Evolutionary conservation across 2,329 filamentous ascomycete genomes (phyloP), one percentile per base, ranked within the genome.

Genomic region (Claviceps sp.): DNA sequence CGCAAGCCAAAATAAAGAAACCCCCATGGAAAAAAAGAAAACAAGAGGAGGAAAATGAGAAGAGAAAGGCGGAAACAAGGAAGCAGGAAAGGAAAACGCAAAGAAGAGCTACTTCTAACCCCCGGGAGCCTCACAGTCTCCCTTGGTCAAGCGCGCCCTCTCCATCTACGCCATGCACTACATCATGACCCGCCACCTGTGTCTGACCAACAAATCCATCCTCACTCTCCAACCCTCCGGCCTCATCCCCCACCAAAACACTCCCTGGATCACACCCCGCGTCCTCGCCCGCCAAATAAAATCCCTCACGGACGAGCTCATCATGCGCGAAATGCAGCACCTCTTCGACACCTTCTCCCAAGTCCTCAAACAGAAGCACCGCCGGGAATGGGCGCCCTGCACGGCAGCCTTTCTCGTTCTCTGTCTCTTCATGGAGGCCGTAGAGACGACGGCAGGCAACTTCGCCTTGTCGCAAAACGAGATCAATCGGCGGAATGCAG

Each of bases 281-380:
- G 68, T 81, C 48, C 71, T 81, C 42, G 76, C 74, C 56, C 71
- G 77, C 37, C 77, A 81, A 63, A 60, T 81, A 60, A 81, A 81
- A 62, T 68, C 73, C 5, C 65, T 78, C n/a, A 60, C 79, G 14
- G 76, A 81, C 65, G 76, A 79, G 60, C 64, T 77, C 58, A 69
- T 80, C 60, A 65, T 70, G 56, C 69, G 70, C 40, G 76, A 79
- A 57, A 74, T 76, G 66, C 66, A 72, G 55, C 56, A 65, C 46
- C 67, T 81, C 17, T 80, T 80, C 58, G 71, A 77, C 41, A 64
- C 68, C 55, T 78, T 81, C 60, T 68, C 70, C 55, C 72, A 72
- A 56, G 71, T 72, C 30, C 71, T 81, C 43, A 80, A 79, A 62
- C 73, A 73, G 17, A 78, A 77, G 62, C 68, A 70, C 44, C 69